A percentile compares a stretch with the other conserved stretches of the same genome.
phyloP scores from a whole-genome alignment of 2,329 filamentous ascomycete species.

The Gyromitra esculenta region DNA sequence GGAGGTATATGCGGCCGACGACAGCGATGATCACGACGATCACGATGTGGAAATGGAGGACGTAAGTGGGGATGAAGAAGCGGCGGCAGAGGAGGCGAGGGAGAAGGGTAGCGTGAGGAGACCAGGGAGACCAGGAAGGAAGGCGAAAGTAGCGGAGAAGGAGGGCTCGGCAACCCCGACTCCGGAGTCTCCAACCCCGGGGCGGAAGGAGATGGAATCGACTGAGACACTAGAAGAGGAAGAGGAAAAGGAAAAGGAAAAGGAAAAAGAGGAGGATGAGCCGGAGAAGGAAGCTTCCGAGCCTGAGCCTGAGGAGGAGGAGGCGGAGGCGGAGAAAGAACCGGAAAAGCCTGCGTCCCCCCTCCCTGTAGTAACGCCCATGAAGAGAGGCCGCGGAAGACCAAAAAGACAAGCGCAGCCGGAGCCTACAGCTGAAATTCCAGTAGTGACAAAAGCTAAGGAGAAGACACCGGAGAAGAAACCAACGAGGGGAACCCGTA shows the following conservation, averaged over 20 bases:
- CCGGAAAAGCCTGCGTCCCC: constrained; percentile 27
- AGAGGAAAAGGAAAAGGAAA: constrained; percentile 5
- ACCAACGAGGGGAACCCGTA: constrained; percentile 19
- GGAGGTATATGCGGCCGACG: constrained; percentile 32
- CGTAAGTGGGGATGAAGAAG: constrained; percentile 22
- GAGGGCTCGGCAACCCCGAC: neutral
- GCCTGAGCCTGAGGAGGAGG: constrained; percentile 1
- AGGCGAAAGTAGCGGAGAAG: neutral
- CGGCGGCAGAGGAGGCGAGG: constrained; percentile 7
- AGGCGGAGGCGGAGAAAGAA: constrained; percentile 6
- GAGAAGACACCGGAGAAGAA: constrained; percentile 32
- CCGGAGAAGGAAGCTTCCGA: constrained; percentile 6
- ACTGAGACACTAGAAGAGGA: constrained; percentile 33
- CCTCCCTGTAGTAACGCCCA: constrained; percentile 31
- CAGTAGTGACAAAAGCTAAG: constrained; percentile 8
- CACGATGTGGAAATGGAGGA: constrained; percentile 49
- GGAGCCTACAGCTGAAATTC: neutral
- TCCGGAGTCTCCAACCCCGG: neutral
- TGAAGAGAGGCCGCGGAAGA: constrained; percentile 47
- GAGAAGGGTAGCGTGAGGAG: constrained; percentile 18
- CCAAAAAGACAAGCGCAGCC: constrained; percentile 33
- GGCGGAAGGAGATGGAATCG: constrained; percentile 5
- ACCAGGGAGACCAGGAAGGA: neutral
- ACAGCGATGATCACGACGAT: constrained; percentile 42
- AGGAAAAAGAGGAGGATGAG: neutral